Evolutionary conservation across 768 basidiomycete genomes (phyloP).

Genomic region (Tephrocybe sp.): DNA sequence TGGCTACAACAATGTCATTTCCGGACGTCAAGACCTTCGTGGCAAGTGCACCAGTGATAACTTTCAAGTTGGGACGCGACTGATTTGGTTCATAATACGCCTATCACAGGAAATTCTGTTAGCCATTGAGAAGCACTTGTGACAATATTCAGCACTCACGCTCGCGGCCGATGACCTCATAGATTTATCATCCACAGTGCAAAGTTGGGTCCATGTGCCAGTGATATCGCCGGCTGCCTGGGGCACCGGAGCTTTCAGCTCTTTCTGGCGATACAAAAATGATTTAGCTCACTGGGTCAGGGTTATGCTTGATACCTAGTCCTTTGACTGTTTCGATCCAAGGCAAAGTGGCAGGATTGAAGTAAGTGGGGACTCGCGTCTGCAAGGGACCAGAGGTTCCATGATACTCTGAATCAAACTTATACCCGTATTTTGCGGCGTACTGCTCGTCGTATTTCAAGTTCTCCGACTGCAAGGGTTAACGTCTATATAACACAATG

Average conservation of each 20-base stretch:
- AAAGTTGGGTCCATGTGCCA: background rate
- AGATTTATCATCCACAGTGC: background rate
- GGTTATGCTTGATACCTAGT: background rate
- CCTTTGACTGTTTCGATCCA: background rate
- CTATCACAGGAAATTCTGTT: background rate
- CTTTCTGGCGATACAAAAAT: background rate
- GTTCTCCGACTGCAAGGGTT: background rate
- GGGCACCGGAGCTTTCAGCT: background rate
- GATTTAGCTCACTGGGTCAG: background rate
- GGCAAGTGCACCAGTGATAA: constrained; percentile 11
- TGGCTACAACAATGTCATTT: background rate
- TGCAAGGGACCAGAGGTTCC: background rate
- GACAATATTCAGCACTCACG: background rate
- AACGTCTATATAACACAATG: too few species aligned
- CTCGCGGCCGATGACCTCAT: background rate
- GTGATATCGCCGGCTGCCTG: background rate
- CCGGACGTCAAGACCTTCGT: background rate
- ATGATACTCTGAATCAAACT: background rate
- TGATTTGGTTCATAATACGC: constrained; percentile 14
- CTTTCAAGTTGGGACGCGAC: constrained; percentile 9
- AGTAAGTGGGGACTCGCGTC: background rate
- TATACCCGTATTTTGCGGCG: background rate
- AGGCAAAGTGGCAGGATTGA: background rate
- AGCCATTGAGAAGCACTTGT: background rate
- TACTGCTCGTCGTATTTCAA: background rate